These are phyloP conservation scores for Colletotrichum echinochloae DNA, from an alignment of 2,329 filamentous ascomycete genomes.

Conservation along the genomic window DNA sequence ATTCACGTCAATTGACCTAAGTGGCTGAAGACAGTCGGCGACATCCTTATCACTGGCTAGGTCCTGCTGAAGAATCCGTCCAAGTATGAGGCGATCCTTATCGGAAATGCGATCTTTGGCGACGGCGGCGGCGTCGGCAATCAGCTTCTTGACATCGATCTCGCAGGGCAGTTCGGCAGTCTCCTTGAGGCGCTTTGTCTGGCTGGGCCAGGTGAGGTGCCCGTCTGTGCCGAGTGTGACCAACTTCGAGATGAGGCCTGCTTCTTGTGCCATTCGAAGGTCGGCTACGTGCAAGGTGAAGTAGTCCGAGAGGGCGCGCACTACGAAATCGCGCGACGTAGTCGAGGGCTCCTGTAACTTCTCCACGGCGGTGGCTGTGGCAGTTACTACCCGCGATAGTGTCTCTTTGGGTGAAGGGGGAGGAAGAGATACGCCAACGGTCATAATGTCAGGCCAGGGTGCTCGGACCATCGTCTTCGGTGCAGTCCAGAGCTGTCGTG, in stretches of 20 bases:
- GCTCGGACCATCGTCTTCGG: background rate
- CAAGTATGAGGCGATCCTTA: background rate
- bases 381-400: too few relatives aligned
- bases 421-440: background rate
- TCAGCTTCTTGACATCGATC: background rate
- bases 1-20: background rate
- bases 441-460: background rate
- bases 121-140: background rate
- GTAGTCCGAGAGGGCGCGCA: background rate
- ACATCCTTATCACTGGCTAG: background rate
- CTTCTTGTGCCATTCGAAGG: background rate
- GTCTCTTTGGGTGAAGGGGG: fast-evolving
- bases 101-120: background rate
- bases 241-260: background rate
- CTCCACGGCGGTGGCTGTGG: too few relatives aligned
- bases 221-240: background rate
- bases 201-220: background rate
- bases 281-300: background rate
- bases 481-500: slow-evolving; percentile 3
- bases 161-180: background rate
- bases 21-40: background rate
- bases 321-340: background rate
- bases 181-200: background rate
- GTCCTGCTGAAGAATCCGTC: background rate
- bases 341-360: too few relatives aligned